Conservation (phyloP, 345 rosid species). For the Syzygium oleosum region DNA sequence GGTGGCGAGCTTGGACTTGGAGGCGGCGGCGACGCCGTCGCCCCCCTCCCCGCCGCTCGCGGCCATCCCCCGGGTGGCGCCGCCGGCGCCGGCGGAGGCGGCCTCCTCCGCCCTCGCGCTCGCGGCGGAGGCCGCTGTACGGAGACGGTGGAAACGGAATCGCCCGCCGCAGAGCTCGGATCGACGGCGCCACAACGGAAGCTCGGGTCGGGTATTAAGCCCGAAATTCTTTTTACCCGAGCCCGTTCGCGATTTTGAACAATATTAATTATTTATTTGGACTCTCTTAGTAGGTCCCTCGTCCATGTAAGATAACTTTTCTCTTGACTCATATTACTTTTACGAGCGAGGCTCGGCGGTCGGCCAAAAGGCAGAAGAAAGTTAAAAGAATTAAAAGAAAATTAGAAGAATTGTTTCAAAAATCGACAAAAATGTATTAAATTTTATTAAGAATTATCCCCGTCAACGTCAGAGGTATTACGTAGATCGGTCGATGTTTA, state of each 20-base stretch:
- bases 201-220: neutral
- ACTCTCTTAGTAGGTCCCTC: neutral
- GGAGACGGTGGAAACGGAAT: neutral
- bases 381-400: too few relatives aligned
- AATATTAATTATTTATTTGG: neutral
- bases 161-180: neutral
- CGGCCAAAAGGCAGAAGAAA: too few relatives aligned
- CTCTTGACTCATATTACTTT: too few relatives aligned
- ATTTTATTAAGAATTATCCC: too few relatives aligned
- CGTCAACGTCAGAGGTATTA: too few relatives aligned
- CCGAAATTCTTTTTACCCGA: neutral
- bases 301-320: neutral
- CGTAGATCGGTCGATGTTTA: too few relatives aligned
- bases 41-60: neutral
- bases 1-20: neutral
- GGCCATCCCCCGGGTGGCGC: neutral
- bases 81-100: neutral
- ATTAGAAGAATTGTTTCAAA: too few relatives aligned
- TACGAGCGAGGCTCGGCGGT: rapidly evolving
- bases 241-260: neutral
- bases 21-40: neutral
- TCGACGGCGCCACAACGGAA: neutral
- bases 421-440: too few relatives aligned
- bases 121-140: neutral
- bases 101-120: neutral